Evolutionary conservation across 2,329 filamentous ascomycete genomes (phyloP).

Genomic region (Aspergillus sp.): DNA sequence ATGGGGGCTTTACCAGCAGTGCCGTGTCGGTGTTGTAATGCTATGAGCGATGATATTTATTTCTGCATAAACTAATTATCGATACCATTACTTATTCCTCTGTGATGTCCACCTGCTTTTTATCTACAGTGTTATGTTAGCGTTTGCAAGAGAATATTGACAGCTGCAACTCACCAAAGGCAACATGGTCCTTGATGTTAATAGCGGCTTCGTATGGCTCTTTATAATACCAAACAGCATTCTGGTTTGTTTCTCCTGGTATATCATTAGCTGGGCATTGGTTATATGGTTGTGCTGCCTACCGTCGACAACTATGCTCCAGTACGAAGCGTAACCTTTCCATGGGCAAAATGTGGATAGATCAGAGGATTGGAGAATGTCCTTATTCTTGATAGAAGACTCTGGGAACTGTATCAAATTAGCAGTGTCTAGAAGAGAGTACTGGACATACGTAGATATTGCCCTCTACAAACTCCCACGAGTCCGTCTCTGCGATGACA

Average conservation of each 20-base stretch:
- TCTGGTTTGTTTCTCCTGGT: constrained; percentile 48
- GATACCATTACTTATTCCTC: not conserved
- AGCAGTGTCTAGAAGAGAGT: not conserved
- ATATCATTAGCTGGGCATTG: not conserved
- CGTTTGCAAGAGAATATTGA: not conserved
- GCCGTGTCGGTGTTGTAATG: not conserved
- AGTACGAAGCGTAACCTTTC: constrained; percentile 61
- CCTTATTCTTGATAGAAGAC: constrained; percentile 45
- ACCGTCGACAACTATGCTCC: constrained; percentile 53
- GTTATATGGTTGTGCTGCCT: constrained; percentile 1
- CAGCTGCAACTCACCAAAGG: constrained; percentile 53
- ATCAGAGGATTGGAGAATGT: constrained; percentile 46
- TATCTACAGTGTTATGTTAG: not conserved
- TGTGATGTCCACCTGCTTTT: not conserved
- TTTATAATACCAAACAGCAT: constrained; percentile 62
- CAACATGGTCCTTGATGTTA: constrained; percentile 56
- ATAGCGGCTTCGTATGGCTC: constrained; percentile 50
- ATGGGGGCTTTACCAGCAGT: constrained; percentile 33
- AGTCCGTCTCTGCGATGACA: constrained; percentile 51
- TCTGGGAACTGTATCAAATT: constrained; percentile 43
- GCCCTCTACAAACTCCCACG: constrained; percentile 58
- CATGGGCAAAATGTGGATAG: constrained; percentile 55
- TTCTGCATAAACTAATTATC: not conserved
- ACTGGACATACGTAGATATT: constrained; percentile 46
- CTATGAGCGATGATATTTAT: not conserved